A percentile compares a stretch with the other conserved stretches of the same genome.
Evolutionary conservation across 1,284 basidiomycete species (phyloP).

Genomic region (Trichosporon coremiiforme): DNA sequence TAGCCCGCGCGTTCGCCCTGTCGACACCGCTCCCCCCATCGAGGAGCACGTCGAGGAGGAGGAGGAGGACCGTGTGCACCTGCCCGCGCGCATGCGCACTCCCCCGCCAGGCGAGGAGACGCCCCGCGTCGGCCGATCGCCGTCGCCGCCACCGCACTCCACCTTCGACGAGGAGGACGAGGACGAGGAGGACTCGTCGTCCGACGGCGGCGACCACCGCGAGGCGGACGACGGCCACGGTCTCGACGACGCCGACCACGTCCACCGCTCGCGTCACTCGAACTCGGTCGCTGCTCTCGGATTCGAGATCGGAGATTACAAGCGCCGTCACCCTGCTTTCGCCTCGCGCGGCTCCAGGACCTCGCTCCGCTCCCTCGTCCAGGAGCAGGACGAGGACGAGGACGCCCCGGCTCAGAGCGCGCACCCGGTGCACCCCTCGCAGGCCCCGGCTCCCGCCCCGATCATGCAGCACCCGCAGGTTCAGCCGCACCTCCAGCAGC

Average conservation of each 20-base stretch:
- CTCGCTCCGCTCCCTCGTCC: not conserved
- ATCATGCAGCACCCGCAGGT: not conserved
- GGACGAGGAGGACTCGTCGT: constrained; percentile 18
- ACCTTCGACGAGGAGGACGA: constrained; percentile 12
- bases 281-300: constrained; percentile 25
- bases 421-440: not conserved
- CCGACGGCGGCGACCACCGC: constrained; percentile 20
- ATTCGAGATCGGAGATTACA: constrained; percentile 26
- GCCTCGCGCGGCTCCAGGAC: constrained; percentile 8
- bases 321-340: not conserved
- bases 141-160: constrained; percentile 20
- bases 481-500: not conserved
- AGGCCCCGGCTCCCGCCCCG: not conserved
- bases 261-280: constrained; percentile 11
- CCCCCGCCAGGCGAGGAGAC: constrained; percentile 26
- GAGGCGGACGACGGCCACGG: not conserved
- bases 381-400: not conserved
- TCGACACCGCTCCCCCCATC: constrained; percentile 12
- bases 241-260: constrained; percentile 17
- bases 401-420: not conserved
- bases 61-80: constrained; percentile 6
- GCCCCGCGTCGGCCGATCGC: constrained; percentile 27
- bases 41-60: constrained; percentile 30
- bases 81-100: constrained; percentile 8
- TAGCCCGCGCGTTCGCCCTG: constrained; percentile 1